Percentiles rank a stretch among this genome's conserved stretches.
These are phyloP conservation scores for Ceratobasidium sp. DNA, from an alignment of 1,284 basidiomycete species.

Conservation along the genomic window DNA sequence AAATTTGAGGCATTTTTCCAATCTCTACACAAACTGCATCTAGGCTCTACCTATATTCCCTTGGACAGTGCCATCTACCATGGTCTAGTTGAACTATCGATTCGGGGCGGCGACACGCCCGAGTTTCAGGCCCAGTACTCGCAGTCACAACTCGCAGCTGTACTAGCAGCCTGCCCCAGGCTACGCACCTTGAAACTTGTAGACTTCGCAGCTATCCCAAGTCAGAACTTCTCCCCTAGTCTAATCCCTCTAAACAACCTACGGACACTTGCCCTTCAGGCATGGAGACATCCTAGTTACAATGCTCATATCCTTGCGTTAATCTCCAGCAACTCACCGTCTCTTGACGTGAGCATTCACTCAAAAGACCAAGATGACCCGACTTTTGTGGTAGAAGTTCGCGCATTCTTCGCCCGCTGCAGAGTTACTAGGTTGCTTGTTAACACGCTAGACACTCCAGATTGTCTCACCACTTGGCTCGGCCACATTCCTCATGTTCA, in stretches of 20 bases:
- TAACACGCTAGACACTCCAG: too few species aligned
- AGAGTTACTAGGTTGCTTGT: background rate
- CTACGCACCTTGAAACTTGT: background rate
- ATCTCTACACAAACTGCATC: background rate
- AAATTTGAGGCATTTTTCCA: constrained; percentile 1
- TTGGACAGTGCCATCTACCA: background rate
- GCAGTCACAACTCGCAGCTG: background rate
- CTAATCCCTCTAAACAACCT: background rate
- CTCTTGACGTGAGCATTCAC: background rate
- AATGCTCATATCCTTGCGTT: background rate
- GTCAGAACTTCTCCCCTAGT: background rate
- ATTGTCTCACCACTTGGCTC: background rate
- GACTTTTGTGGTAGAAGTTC: background rate
- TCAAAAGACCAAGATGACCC: background rate
- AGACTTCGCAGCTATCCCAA: background rate
- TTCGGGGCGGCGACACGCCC: background rate
- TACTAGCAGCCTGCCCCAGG: background rate
- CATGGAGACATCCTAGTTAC: background rate
- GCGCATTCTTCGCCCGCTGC: background rate
- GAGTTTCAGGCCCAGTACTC: too few species aligned
- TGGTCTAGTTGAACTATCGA: background rate
- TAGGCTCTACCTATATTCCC: background rate
- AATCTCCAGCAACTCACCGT: background rate
- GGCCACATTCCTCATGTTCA: background rate
- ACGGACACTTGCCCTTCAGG: background rate